These are phyloP conservation scores for Garcia nutans DNA, from an alignment of 345 rosid species.

Conservation along the genomic window DNA sequence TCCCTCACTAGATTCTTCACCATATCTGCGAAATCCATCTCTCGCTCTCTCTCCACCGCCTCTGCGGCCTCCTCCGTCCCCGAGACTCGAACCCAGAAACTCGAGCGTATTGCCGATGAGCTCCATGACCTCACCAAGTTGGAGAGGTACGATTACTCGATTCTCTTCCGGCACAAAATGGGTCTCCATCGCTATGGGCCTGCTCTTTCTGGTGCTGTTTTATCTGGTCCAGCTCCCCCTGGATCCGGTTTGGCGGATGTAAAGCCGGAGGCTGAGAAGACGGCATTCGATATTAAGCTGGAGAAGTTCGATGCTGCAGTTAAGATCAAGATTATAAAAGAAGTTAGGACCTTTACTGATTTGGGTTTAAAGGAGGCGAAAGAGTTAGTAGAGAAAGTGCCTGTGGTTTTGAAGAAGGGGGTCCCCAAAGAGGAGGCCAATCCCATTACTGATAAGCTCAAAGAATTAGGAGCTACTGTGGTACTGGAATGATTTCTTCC, in stretches of 20 bases:
- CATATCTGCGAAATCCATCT: not conserved
- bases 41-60: constrained; percentile 32
- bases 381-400: constrained; percentile 80
- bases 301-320: constrained; percentile 72
- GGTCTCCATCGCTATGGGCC: constrained; percentile 71
- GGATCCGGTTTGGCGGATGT: constrained; percentile 38
- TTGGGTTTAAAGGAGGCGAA: constrained; percentile 87
- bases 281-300: constrained; percentile 73
- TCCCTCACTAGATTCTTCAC: constrained; percentile 30
- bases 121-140: constrained; percentile 65
- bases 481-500: constrained; percentile 60
- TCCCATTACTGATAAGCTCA: constrained; percentile 63
- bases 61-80: constrained; percentile 21
- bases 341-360: constrained; percentile 72
- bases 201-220: constrained; percentile 34
- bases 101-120: constrained; percentile 79
- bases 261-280: constrained; percentile 58
- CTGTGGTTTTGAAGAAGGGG: constrained; percentile 70
- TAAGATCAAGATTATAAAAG: constrained; percentile 81
- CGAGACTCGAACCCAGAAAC: constrained; percentile 61
- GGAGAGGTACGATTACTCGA: constrained; percentile 69
- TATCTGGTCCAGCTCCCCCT: constrained; percentile 24
- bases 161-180: constrained; percentile 70
- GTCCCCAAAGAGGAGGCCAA: constrained; percentile 65
- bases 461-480: constrained; percentile 62